These are phyloP conservation scores for Corynespora cassiicola DNA, from an alignment of 2,329 filamentous ascomycete species.

Conservation along the genomic window DNA sequence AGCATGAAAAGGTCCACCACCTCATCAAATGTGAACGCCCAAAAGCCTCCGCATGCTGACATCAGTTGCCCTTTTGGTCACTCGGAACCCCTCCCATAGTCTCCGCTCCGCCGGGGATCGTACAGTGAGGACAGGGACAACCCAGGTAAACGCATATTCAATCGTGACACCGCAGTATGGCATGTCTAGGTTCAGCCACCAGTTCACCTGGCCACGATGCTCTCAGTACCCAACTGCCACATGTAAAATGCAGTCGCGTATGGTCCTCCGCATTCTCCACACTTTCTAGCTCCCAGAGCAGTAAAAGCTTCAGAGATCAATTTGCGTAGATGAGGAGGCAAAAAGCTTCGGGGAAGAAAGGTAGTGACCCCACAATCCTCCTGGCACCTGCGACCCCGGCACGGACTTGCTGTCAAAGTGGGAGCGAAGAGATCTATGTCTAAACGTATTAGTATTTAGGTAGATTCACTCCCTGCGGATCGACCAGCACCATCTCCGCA, in stretches of 20 bases:
- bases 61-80: constrained; percentile 14
- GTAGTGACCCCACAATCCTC: constrained; percentile 33
- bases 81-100: constrained; percentile 32
- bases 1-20: no score
- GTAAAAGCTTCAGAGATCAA: constrained; percentile 17
- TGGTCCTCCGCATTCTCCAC: constrained; percentile 37
- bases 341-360: constrained; percentile 15
- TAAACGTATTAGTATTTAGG: no score
- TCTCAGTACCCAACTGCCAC: constrained; percentile 18
- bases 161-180: constrained; percentile 34
- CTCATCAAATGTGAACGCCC: no score
- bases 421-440: constrained; percentile 29
- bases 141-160: constrained; percentile 29
- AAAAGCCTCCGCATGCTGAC: no score
- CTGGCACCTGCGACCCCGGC: constrained; percentile 17
- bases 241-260: constrained; percentile 17
- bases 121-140: constrained; percentile 24
- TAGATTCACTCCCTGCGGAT: constrained; percentile 4
- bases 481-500: neutral
- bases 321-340: constrained; percentile 31
- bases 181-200: constrained; percentile 30
- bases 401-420: constrained; percentile 18
- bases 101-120: constrained; percentile 27
- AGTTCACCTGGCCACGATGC: constrained; percentile 17
- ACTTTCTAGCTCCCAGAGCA: constrained; percentile 23